These are phyloP conservation scores for Ophiostoma novo-ulmi DNA, from an alignment of 2,329 filamentous ascomycete species.

Conservation along the genomic window DNA sequence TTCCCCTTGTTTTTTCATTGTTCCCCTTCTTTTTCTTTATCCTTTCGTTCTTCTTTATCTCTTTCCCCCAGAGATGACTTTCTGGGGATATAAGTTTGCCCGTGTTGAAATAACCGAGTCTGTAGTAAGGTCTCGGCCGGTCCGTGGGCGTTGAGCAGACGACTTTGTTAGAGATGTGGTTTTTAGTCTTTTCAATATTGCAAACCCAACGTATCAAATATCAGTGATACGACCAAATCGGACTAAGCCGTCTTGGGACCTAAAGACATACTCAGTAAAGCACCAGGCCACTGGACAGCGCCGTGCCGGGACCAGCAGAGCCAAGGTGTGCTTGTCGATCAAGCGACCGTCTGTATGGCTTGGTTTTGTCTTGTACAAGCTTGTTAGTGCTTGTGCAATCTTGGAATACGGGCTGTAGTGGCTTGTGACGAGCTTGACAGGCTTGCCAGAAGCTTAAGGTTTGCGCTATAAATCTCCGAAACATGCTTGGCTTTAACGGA, in stretches of 20 bases:
- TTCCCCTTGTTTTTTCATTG: neutral
- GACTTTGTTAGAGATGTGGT: neutral
- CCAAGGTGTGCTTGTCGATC: neutral
- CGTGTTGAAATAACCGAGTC: neutral
- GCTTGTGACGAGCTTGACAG: neutral
- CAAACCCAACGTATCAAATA: neutral
- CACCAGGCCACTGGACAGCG: neutral
- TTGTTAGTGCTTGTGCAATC: neutral
- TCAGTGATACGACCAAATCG: neutral
- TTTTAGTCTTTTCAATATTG: neutral
- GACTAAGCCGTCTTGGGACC: neutral
- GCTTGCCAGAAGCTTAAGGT: neutral
- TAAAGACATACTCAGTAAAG: neutral
- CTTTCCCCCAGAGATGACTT: neutral
- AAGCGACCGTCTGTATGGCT: neutral
- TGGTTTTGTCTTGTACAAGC: neutral
- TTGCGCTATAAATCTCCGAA: neutral
- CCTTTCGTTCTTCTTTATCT: neutral
- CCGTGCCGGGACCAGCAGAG: neutral
- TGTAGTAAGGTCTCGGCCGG: constrained; percentile 9
- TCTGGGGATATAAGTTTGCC: neutral
- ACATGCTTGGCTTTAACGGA: neutral
- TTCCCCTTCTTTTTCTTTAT: neutral
- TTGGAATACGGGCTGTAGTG: neutral
- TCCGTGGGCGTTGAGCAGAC: neutral